Evolutionary conservation across 2,329 filamentous ascomycete species (phyloP), one percentile per base, ranked within the genome.

Genomic region (Phialemoniopsis sp.): DNA sequence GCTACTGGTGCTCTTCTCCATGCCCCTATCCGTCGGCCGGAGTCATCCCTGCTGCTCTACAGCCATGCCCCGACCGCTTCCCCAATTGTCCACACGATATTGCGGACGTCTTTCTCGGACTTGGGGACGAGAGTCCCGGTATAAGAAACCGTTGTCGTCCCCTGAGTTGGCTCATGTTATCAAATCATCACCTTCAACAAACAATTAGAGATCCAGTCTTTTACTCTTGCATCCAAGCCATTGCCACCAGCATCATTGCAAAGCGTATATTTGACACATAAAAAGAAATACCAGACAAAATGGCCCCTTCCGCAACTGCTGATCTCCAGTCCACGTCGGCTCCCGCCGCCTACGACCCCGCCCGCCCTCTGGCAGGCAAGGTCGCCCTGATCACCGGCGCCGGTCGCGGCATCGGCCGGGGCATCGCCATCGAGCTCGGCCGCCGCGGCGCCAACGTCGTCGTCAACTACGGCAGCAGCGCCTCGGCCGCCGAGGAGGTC

Each of bases 371-470:
- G 34, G 59, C 63, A 30, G 70, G 68, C 49, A 76, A 75, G 56
- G 67, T 76, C 17, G 71, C 80, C 41, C 69, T 86, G 46, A 69
- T 86, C 58, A 86, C 82, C 13, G 82, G 77, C 31, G 66, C 76
- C 36, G 78, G 80, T 38, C 79, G 80, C 29, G 82, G 82, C 41
- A 86, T 86, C 51, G 82, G 82, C 30, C 66, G 69, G 38, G 80
- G 80, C 38, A 82, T 82, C 38, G 81, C 82, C 46, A 68, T 84
- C 39, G 80, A 85, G 61, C 78, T 86, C 31, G 81, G 74, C 56
- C 71, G 73, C 55, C 79, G 80, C 46, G 82, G 82, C 31, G 76
- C 76, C 52, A 77, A 69, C 40, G 69, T 87, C 38, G 69, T 85
- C 18, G 73, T 87, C 57, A 87, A 86, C 68, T 87, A 87, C 60